A percentile compares a stretch with the other conserved stretches of the same genome.
phyloP scores from a whole-genome alignment of 1,139 yeast species.

The Nadsonia starkeyi-henricii region DNA sequence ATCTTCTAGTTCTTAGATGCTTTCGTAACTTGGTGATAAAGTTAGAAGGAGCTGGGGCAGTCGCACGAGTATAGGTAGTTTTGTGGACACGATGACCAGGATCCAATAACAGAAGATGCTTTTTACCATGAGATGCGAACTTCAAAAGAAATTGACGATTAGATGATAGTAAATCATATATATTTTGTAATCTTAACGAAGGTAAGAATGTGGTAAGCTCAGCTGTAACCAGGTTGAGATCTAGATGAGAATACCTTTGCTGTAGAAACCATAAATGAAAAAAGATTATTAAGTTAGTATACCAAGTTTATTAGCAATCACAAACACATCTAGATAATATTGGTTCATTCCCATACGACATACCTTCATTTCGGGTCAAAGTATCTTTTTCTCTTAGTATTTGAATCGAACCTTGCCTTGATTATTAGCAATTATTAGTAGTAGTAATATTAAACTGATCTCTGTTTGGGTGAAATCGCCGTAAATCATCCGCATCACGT shows the following conservation, averaged over 20 bases:
- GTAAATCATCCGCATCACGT: no score
- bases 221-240: conserved; percentile 52
- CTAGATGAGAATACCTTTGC: conserved; percentile 82
- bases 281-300: neutral
- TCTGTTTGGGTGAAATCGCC: no score
- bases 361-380: no score
- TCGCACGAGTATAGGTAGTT: conserved; percentile 69
- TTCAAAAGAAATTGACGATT: conserved; percentile 64
- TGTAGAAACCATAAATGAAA: conserved; percentile 18
- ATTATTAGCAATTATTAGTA: no score
- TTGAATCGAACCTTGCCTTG: no score
- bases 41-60: conserved; percentile 68
- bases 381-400: no score
- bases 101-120: conserved; percentile 60
- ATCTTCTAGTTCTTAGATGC: conserved; percentile 67
- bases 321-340: no score
- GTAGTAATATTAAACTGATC: no score
- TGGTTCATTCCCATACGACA: no score
- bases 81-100: conserved; percentile 74
- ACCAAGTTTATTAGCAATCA: no score
- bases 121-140: conserved; percentile 74
- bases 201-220: conserved; percentile 47
- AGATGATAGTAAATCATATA: conserved; percentile 66
- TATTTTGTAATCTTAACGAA: conserved; percentile 66
- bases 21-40: conserved; percentile 79